Evolutionary conservation across 768 basidiomycete genomes (phyloP), one percentile per base, ranked within the genome.

Genomic region (Leccinum boreale): DNA sequence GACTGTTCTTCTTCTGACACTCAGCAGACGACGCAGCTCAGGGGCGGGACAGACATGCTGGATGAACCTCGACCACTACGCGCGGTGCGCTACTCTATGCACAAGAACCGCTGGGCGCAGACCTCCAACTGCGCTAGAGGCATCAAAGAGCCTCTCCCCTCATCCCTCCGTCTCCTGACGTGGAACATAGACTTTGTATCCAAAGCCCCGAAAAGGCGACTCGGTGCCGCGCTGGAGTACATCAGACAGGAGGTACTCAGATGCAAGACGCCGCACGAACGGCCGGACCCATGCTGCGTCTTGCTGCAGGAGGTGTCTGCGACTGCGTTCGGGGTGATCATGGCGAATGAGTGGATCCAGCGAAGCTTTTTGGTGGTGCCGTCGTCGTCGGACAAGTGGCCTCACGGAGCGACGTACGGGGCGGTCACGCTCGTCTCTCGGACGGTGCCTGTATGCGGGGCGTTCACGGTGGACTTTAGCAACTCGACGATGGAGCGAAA

Each of bases 121-220:
- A 72, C 71, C 12, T 69, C 71, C 44, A 67, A 74, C 52, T 74
- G 73, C 54, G 72, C 73, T n/a, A 65, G 67, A 57, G 70, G 70
- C 39, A 62, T 72, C 61, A 67, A 66, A 44, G 73, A 74, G 8
- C 66, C 70, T 8, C 68, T 75, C 50, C 80, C 81, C n/a, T 65
- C 76, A 28, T 73, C 73, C 35, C 64, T 90, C 50, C 77, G 76
- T 56, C 68, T 92, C 50, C 69, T 91, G 59, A 84, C 87, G 28
- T 92, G 89, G 89, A 91, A 92, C 70, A 63, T 91, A 54, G 81
- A 87, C 65, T 84, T 80, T 66, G 61, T 67, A 42, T 71, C 72
- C 15, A 61, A 67, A 0, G 62, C 74, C 42, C 66, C 65, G 10
- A 73, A 72, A 45, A 74, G 74, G 56, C 82, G 89, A 7, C 74